phyloP scores from a whole-genome alignment of 176 grass and related monocot species.

The Rhynchospora breviuscula region DNA sequence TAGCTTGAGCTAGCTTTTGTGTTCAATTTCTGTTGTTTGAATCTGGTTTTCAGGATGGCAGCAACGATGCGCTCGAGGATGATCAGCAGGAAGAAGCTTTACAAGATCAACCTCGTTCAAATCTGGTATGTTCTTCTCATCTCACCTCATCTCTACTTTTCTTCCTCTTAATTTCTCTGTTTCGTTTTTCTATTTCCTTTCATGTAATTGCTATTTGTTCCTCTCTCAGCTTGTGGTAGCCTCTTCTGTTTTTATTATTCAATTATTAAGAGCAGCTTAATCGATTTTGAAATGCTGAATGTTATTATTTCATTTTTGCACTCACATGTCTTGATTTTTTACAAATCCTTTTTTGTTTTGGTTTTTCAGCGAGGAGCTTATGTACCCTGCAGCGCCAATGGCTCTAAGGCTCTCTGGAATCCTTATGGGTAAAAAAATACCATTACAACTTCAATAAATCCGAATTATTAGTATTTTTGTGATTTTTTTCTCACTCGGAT shows the following conservation, averaged over 20 bases:
- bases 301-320: background rate
- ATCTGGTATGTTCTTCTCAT: conserved; percentile 49
- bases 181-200: background rate
- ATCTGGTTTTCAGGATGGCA: conserved; percentile 65
- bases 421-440: conserved; percentile 64
- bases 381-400: conserved; percentile 91
- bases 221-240: background rate
- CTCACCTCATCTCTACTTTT: background rate
- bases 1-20: background rate
- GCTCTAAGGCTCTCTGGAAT: conserved; percentile 86
- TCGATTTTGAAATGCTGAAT: background rate
- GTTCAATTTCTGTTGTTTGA: background rate
- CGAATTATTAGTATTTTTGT: background rate
- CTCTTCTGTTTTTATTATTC: background rate
- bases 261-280: background rate
- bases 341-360: background rate
- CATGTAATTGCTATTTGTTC: background rate
- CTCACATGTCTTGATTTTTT: background rate
- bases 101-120: conserved; percentile 86
- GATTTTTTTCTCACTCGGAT: background rate
- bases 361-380: conserved; percentile 66
- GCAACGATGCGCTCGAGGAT: conserved; percentile 80
- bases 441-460: conserved; percentile 3
- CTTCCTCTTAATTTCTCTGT: background rate
- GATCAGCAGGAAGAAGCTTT: conserved; percentile 57